Conservation (phyloP, 1,284 basidiomycete genomes). For the Rhodofomes roseus region DNA sequence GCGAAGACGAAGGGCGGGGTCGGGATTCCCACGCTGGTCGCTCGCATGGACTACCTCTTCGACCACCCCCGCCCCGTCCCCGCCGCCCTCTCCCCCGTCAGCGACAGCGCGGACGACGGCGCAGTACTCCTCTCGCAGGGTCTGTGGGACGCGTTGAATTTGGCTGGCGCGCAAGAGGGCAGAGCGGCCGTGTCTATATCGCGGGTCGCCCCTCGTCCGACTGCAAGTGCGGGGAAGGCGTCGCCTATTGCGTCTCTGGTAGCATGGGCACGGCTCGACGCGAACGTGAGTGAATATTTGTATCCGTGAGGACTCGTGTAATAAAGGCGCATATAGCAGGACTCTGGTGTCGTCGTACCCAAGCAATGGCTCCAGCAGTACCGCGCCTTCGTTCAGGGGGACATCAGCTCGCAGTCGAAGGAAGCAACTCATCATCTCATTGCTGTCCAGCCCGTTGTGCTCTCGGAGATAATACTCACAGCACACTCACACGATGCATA, state of each 20-base stretch:
- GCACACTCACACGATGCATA: conserved; percentile 26
- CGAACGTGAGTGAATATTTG: not conserved
- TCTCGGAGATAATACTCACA: conserved; percentile 28
- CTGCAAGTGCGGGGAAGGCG: conserved; percentile 1
- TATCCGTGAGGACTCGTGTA: not conserved
- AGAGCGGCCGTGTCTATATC: conserved; percentile 14
- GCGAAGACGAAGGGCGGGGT: not conserved
- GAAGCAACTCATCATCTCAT: conserved; percentile 25
- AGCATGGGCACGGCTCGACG: conserved; percentile 14
- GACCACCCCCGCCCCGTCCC: conserved; percentile 13
- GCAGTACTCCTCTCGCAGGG: conserved; percentile 13
- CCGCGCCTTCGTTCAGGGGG: conserved; percentile 11
- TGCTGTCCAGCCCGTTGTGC: conserved; percentile 20
- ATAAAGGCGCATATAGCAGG: not conserved
- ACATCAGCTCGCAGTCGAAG: not conserved
- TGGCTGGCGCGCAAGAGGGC: conserved; percentile 1
- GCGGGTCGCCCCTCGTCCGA: conserved; percentile 6
- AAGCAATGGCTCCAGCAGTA: conserved; percentile 15
- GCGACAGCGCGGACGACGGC: conserved; percentile 2
- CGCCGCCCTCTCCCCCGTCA: conserved; percentile 8
- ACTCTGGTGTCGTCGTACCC: conserved; percentile 12
- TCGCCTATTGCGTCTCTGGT: conserved; percentile 12
- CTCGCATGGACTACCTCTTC: conserved; percentile 23
- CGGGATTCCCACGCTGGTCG: conserved; percentile 10
- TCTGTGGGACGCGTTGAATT: conserved; percentile 14